Evolutionary conservation across 495 filamentous ascomycete genomes (phyloP).

Genomic region (Echria macrotheca): DNA sequence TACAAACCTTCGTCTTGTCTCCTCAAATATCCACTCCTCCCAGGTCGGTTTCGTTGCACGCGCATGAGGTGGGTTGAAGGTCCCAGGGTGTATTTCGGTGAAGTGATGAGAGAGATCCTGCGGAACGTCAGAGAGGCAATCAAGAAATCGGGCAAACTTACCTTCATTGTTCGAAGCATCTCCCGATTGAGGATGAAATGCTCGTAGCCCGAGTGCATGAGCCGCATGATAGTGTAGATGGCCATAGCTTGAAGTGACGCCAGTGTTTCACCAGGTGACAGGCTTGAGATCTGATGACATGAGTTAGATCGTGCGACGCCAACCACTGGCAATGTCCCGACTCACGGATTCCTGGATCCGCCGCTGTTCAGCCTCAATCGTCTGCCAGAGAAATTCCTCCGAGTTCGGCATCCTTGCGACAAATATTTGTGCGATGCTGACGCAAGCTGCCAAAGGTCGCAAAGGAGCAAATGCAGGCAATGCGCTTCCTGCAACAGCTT

Average conservation of each 20-base stretch:
- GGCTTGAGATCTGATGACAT: background rate
- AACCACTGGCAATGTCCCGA: background rate
- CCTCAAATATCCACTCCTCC: slow-evolving; percentile 13
- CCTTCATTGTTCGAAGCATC: slow-evolving; percentile 1
- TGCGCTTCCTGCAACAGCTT: too few species aligned
- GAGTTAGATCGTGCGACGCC: background rate
- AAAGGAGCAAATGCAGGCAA: background rate
- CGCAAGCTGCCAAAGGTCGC: background rate
- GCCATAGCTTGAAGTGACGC: slow-evolving; percentile 8
- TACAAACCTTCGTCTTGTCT: slow-evolving; percentile 2
- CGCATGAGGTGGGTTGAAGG: slow-evolving; percentile 6
- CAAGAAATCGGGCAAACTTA: background rate
- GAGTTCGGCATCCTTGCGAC: background rate
- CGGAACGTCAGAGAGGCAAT: background rate
- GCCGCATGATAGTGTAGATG: slow-evolving; percentile 9
- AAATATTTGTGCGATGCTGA: slow-evolving; percentile 2
- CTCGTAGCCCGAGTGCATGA: slow-evolving; percentile 4
- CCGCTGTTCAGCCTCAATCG: background rate
- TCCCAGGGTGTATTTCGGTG: background rate
- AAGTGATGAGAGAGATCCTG: background rate
- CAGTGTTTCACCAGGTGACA: background rate
- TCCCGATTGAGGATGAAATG: slow-evolving; percentile 1
- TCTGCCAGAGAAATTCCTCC: background rate
- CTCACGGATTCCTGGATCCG: background rate
- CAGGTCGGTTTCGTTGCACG: background rate